These are phyloP conservation scores for Rhytidiadelphus loreus DNA, from an alignment of 225 moss, liverwort and hornwort species.

Conservation along the genomic window DNA sequence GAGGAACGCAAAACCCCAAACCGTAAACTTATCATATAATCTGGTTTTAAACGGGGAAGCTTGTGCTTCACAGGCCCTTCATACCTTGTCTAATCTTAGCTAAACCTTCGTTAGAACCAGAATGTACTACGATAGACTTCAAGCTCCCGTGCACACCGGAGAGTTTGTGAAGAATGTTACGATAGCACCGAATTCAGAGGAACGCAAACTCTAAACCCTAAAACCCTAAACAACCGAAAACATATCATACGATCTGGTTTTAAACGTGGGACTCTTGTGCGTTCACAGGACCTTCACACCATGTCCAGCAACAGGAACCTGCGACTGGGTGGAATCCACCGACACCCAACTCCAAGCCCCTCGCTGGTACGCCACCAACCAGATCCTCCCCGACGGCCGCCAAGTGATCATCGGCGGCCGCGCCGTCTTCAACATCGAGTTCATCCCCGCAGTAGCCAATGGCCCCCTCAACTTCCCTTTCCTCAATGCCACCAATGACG, in stretches of 20 bases:
- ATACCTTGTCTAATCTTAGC: background rate
- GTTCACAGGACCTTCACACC: conserved; percentile 39
- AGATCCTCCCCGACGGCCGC: conserved; percentile 41
- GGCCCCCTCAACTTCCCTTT: conserved; percentile 22
- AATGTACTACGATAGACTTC: background rate
- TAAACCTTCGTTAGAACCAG: background rate
- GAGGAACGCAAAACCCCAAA: background rate
- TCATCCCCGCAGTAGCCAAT: conserved; percentile 1
- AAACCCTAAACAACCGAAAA: background rate
- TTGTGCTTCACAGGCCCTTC: background rate
- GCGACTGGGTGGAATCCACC: conserved; percentile 45
- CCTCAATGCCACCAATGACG: conserved; percentile 34
- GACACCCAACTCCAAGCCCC: conserved; percentile 15
- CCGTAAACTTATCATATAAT: background rate
- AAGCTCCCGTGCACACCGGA: background rate
- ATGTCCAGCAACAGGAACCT: conserved; percentile 6
- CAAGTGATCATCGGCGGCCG: conserved; percentile 48
- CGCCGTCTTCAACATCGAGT: conserved; percentile 22
- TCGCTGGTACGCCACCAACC: conserved; percentile 59
- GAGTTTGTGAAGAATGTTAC: background rate
- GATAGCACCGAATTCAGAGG: background rate
- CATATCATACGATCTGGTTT: background rate
- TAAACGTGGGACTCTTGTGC: background rate
- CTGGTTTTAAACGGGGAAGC: background rate
- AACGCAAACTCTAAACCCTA: background rate